phyloP scores from a whole-genome alignment of 192 early-diverging fungal genomes.

The Backusella mclennaniae region DNA sequence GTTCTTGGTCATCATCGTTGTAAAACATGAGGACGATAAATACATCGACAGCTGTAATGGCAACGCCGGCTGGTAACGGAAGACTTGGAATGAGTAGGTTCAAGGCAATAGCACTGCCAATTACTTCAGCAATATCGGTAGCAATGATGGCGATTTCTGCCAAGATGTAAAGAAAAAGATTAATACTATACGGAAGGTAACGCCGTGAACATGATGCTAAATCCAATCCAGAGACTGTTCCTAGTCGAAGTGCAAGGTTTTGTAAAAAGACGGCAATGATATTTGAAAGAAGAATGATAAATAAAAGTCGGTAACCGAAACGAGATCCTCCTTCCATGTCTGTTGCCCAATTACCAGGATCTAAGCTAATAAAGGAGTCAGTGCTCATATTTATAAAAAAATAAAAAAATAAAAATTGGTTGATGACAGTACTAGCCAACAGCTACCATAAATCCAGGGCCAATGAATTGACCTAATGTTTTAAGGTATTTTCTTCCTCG shows the following conservation, averaged over 20 bases:
- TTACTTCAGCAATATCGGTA: slow-evolving; percentile 81
- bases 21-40: slow-evolving; percentile 64
- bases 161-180: slow-evolving; percentile 65
- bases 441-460: slow-evolving; percentile 33
- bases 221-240: slow-evolving; percentile 71
- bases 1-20: slow-evolving; percentile 44
- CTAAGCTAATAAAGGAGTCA: slow-evolving; percentile 36
- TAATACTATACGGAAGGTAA: slow-evolving; percentile 56
- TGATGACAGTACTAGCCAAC: slow-evolving; percentile 29
- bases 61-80: slow-evolving; percentile 69
- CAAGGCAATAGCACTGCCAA: slow-evolving; percentile 68
- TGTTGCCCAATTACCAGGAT: slow-evolving; percentile 89
- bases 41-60: slow-evolving; percentile 72
- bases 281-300: slow-evolving; percentile 73
- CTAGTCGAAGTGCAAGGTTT: slow-evolving; percentile 74
- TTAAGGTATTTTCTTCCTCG: not conserved
- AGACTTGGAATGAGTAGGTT: slow-evolving; percentile 69
- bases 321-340: slow-evolving; percentile 74
- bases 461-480: slow-evolving; percentile 21
- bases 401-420: not conserved
- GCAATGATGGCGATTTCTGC: slow-evolving; percentile 79
- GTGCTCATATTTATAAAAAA: not conserved
- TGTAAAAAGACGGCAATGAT: slow-evolving; percentile 76
- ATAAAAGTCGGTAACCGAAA: slow-evolving; percentile 73
- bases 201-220: slow-evolving; percentile 66